Evolutionary conservation across 208 protist genomes (phyloP), one percentile per base, ranked within the genome.

Genomic region (Phytomonas francai): DNA sequence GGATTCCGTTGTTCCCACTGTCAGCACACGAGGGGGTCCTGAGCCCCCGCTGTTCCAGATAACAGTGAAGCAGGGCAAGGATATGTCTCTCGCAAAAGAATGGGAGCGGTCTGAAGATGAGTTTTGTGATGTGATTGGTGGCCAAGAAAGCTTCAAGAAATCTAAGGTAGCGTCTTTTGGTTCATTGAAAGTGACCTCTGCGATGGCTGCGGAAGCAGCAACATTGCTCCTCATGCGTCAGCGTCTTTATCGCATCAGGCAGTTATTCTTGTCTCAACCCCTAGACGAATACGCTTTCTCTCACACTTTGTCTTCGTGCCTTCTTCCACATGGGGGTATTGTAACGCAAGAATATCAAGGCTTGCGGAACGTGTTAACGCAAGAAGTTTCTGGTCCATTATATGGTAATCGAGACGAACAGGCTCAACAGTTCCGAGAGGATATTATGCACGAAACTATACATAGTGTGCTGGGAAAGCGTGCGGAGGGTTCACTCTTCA

Each of bases 401-500:
- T 19, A 54, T 54, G 19, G 0, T 54, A 25, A 54, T 6, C 19
- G 19, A 9, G 45, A 54, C 45, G 25, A 54, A 54, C 45, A 25
- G 45, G 45, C 19, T 54, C 45, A 6, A 54, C 45, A 25, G 45
- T 19, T 25, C 5, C 45, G 16, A 54, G 45, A 54, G 45, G 45
- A 54, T 54, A 54, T 54, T 54, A 54, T 54, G 45, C 45, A 54
- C 16, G 45, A 54, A 54, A 54, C 45, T 19, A 25, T 54, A 25
- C 45, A 54, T 54, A 54, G 45, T 25, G 45, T 25, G 5, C 45
- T 54, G 45, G 45, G 45, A 5, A 54, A 54, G 1, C 45, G 7
- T 19, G 25, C 45, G 7, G 45, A 54, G 25, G 16, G 45, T 54
- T 9, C 45, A 54, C 45, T 54, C 45, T 54, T 54, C 19, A 5